phyloP scores from a whole-genome alignment of 148 eudicot genomes.

The Rhododendron mucronatum region DNA sequence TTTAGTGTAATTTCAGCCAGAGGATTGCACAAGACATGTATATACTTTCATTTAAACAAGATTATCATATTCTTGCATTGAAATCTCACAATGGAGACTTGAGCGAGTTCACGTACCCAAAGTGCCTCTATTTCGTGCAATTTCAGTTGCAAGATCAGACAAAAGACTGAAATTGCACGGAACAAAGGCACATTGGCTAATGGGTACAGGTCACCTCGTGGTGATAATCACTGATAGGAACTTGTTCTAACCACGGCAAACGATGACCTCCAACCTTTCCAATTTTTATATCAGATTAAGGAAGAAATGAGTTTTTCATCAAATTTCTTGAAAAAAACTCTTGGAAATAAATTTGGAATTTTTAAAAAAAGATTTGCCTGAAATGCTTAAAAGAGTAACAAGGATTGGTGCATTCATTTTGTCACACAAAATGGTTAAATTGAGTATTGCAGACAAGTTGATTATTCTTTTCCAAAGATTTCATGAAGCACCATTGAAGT shows the following conservation, averaged over 20 bases:
- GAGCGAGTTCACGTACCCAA: background rate
- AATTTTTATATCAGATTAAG: background rate
- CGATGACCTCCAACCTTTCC: background rate
- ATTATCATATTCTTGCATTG: background rate
- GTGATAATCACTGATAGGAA: background rate
- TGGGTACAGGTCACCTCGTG: background rate
- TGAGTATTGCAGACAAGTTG: background rate
- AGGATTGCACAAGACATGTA: background rate
- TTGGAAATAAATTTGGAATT: background rate
- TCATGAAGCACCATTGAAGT: background rate
- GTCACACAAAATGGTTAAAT: background rate
- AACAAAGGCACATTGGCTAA: background rate
- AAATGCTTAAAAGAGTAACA: background rate
- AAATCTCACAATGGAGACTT: background rate
- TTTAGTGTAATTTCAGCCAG: background rate
- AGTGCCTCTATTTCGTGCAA: background rate
- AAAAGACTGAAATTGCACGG: background rate
- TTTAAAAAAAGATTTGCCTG: background rate
- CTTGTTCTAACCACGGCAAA: background rate
- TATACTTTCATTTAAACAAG: background rate
- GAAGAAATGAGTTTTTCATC: background rate
- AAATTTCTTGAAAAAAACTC: background rate
- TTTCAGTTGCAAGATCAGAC: background rate
- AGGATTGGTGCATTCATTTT: background rate
- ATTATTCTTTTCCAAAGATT: background rate